Evolutionary conservation across 2,329 filamentous ascomycete species (phyloP).

Genomic region (Alternaria viburni): DNA sequence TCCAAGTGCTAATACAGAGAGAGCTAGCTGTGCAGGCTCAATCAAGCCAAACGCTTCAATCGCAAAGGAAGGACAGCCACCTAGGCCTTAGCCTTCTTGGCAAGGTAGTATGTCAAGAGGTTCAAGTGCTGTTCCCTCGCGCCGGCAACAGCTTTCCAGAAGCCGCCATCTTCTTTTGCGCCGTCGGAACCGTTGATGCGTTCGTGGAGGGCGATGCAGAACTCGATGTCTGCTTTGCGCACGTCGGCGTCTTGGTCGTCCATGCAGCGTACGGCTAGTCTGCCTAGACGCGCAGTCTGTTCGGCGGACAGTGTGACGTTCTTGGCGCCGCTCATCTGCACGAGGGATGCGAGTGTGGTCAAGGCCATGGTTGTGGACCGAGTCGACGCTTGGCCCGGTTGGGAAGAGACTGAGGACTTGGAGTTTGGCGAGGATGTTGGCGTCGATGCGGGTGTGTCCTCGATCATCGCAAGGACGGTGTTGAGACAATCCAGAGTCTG

Average conservation of each 20-base stretch:
- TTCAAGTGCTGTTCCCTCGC: conserved; percentile 76
- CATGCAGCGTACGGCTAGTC: conserved; percentile 47
- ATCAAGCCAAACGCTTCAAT: background rate
- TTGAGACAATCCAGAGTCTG: conserved; percentile 62
- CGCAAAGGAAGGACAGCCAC: conserved; percentile 13
- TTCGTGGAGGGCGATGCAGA: conserved; percentile 75
- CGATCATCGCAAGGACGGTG: conserved; percentile 47
- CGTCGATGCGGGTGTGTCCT: conserved; percentile 34
- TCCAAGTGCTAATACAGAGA: background rate
- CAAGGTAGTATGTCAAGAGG: conserved; percentile 81
- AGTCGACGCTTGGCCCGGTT: conserved; percentile 22
- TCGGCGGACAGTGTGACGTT: conserved; percentile 38
- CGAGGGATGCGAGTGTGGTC: conserved; percentile 46
- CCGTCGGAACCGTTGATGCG: conserved; percentile 36
- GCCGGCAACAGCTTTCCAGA: conserved; percentile 71
- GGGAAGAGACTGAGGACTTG: conserved; percentile 41
- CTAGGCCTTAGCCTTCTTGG: conserved; percentile 49
- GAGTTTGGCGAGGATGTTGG: conserved; percentile 39
- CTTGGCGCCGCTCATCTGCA: conserved; percentile 43
- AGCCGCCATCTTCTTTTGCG: conserved; percentile 53
- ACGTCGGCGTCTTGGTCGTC: conserved; percentile 51
- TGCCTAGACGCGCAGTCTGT: conserved; percentile 48
- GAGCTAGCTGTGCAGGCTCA: background rate
- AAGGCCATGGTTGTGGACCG: conserved; percentile 50
- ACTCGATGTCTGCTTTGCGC: conserved; percentile 75